Evolutionary conservation across 345 rosid species (phyloP).

Genomic region (Rhizophora mangle): DNA sequence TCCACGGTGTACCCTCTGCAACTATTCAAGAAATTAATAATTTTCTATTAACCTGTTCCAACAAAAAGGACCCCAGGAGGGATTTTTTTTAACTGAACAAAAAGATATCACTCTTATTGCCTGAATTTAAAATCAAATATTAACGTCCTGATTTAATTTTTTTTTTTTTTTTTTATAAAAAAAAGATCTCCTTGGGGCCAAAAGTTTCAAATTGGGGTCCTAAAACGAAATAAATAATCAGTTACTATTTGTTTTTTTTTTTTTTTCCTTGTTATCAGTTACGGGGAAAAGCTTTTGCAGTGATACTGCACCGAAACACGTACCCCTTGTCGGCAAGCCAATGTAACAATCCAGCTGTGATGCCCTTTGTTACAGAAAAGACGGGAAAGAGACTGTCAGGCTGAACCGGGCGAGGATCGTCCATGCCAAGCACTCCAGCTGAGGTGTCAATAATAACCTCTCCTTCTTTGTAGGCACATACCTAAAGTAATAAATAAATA

Average conservation of each 20-base stretch:
- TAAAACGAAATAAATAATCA: too few relatives aligned
- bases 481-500: conserved; percentile 37
- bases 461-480: conserved; percentile 95
- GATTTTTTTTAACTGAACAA: not conserved
- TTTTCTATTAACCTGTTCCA: too few relatives aligned
- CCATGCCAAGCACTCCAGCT: conserved; percentile 90
- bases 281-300: too few relatives aligned
- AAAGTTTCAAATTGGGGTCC: too few relatives aligned
- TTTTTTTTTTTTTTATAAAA: too few relatives aligned
- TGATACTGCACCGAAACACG: conserved; percentile 13
- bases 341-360: conserved; percentile 92
- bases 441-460: conserved; percentile 90
- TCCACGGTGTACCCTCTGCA: too few relatives aligned
- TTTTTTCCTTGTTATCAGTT: conserved; percentile 4
- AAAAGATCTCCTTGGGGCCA: too few relatives aligned
- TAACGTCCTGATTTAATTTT: too few relatives aligned
- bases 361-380: conserved; percentile 88
- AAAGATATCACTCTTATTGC: not conserved
- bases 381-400: conserved; percentile 86
- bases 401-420: conserved; percentile 97
- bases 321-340: conserved; percentile 92
- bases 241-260: too few relatives aligned
- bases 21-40: too few relatives aligned
- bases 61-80: too few relatives aligned
- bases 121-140: too few relatives aligned